Evolutionary conservation across 805 yeast genomes (phyloP).

Genomic region (Hanseniaspora pseudoguilliermondii): DNA sequence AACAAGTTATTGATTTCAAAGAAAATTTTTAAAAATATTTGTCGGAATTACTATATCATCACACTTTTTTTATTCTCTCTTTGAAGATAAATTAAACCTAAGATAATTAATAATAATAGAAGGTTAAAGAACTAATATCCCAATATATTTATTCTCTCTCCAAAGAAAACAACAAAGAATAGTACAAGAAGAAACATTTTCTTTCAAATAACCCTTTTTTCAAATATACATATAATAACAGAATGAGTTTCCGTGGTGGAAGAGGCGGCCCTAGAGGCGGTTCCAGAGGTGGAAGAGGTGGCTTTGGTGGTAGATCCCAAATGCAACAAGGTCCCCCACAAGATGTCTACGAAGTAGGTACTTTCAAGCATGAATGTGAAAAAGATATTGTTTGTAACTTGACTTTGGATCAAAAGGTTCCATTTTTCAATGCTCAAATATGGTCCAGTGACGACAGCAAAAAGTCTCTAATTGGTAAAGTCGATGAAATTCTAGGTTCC

Average conservation of each 20-base stretch:
- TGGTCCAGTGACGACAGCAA: constrained; percentile 59
- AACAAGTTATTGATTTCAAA: not conserved
- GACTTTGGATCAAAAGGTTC: constrained; percentile 83
- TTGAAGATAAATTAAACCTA: not conserved
- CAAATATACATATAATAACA: constrained; percentile 4
- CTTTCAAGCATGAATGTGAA: constrained; percentile 83
- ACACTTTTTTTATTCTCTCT: not conserved
- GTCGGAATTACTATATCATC: not conserved
- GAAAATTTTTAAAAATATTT: not conserved
- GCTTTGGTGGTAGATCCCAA: constrained; percentile 59
- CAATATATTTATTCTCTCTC: not conserved
- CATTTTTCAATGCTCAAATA: constrained; percentile 97
- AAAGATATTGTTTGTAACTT: constrained; percentile 88
- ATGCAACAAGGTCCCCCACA: constrained; percentile 94
- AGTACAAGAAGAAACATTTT: constrained; percentile 1
- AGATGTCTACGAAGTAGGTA: constrained; percentile 85
- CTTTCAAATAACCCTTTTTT: not conserved
- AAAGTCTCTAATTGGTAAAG: constrained; percentile 90
- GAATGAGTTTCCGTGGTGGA: constrained; percentile 33
- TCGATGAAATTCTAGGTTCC: constrained; percentile 96
- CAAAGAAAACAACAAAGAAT: not conserved
- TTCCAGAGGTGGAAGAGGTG: constrained; percentile 36
- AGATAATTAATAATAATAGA: not conserved
- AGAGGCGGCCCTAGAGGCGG: constrained; percentile 36
- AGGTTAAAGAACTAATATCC: not conserved